Evolutionary conservation across 495 filamentous ascomycete genomes (phyloP), one percentile per base, ranked within the genome.

Genomic region (Hypoxylon lienhwacheense): DNA sequence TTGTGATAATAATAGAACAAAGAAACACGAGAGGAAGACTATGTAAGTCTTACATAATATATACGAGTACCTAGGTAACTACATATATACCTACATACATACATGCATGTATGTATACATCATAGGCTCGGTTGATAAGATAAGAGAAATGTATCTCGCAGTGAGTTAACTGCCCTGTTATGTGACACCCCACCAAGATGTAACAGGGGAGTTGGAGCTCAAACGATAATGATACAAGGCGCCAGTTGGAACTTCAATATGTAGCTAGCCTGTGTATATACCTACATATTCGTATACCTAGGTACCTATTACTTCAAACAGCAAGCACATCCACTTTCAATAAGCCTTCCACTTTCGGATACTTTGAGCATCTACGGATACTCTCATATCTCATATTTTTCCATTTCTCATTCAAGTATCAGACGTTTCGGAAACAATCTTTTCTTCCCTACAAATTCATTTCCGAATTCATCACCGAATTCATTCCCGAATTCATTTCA

Each of bases 201-300:
- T 40, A 32, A 31, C 50, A 32, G 35, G 51, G 41, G 29, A 48
- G 6, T 32, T 28, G 48, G 33, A 61, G 47, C 56, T 61, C 53
- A 47, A 53, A 57, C 50, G n/a, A 19, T 45, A 15, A 65, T 55
- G 55, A 55, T 53, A 52, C 53, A 47, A 45, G 47, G 53, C 55
- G 45, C 22, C 21, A 56, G 47, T 60, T 61, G 37, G 64, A 37
- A n/a, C n/a, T n/a, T n/a, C 17, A n/a, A 37, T 4, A 16, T 35
- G 11, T 16, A 35, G 14, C 16, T 8, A 20, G 8, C 35, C 35
- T n/a, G n/a, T n/a, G n/a, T n/a, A 26, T 4, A 8, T 26, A 26
- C 24, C 24, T 26, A 26, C 8, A 26, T 26, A 26, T 8, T 26
- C 8, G 4, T 5, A 4, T 26, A 26, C 24, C 8, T 26, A 26